phyloP scores from a whole-genome alignment of 768 basidiomycete species.

The Rossbeevera mucosa region DNA sequence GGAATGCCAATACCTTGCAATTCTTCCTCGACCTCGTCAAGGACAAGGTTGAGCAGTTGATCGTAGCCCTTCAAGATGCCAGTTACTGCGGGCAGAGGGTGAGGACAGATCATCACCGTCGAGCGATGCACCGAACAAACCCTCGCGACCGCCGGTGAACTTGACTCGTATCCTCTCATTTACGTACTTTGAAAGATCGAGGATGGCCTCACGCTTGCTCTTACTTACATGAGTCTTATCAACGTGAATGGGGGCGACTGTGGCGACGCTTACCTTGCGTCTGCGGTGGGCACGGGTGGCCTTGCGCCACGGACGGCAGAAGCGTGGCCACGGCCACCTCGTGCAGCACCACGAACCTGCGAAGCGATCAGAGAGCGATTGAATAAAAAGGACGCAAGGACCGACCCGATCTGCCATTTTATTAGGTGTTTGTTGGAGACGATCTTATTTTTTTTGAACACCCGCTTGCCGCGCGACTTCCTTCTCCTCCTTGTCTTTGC shows the following conservation, averaged over 20 bases:
- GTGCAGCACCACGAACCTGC: conserved; percentile 57
- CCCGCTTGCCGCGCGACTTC: conserved; percentile 33
- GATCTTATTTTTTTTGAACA: conserved; percentile 33
- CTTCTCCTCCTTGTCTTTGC: conserved; percentile 15
- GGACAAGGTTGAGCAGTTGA: conserved; percentile 92
- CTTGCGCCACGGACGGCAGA: conserved; percentile 26
- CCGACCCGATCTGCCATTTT: conserved; percentile 33
- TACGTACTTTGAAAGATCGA: conserved; percentile 91
- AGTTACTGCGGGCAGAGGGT: conserved; percentile 51
- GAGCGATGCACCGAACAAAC: conserved; percentile 35
- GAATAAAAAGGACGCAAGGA: neutral
- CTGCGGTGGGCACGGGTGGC: conserved; percentile 13
- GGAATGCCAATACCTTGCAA: conserved; percentile 51
- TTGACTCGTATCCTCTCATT: conserved; percentile 92
- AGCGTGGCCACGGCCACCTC: conserved; percentile 45
- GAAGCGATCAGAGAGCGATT: conserved; percentile 21
- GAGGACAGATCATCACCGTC: neutral
- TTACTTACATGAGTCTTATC: conserved; percentile 33
- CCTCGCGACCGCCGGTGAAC: conserved; percentile 97
- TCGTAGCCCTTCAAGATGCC: conserved; percentile 95
- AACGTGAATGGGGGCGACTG: conserved; percentile 21
- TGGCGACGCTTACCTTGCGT: conserved; percentile 25
- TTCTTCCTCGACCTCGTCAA: conserved; percentile 92
- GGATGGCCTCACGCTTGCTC: conserved; percentile 83
- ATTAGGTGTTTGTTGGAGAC: conserved; percentile 1